Evolutionary conservation across 202 grass and related monocot genomes (phyloP).

Genomic region (Schoenoplectus tabernaemontani): DNA sequence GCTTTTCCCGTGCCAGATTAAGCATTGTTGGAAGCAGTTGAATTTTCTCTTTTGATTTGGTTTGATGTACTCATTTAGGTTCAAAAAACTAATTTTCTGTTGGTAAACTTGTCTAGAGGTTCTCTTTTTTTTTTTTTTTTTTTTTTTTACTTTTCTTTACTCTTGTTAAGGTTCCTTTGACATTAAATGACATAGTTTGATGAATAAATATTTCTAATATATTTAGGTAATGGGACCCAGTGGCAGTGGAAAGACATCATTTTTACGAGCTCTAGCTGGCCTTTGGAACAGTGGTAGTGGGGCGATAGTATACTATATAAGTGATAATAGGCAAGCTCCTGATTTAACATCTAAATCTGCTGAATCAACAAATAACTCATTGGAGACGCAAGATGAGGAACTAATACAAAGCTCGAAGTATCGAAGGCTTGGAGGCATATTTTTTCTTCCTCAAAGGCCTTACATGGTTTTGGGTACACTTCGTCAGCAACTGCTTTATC

Average conservation of each 20-base stretch:
- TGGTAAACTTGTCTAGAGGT: background rate
- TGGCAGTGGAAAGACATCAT: slow-evolving; percentile 91
- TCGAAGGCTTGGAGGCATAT: slow-evolving; percentile 64
- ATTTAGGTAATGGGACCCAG: slow-evolving; percentile 93
- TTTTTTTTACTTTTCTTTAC: slow-evolving; percentile 17
- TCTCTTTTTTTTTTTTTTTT: background rate
- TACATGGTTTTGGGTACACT: slow-evolving; percentile 98
- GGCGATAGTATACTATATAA: slow-evolving; percentile 59
- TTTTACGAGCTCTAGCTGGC: slow-evolving; percentile 83
- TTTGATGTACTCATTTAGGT: background rate
- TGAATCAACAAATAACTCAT: slow-evolving; percentile 11
- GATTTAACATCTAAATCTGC: slow-evolving; percentile 36
- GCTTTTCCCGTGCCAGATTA: background rate
- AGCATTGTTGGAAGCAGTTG: background rate
- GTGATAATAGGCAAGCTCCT: slow-evolving; percentile 28
- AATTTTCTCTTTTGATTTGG: background rate
- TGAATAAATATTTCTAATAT: background rate
- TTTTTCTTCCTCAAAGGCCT: slow-evolving; percentile 92
- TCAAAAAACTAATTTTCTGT: background rate
- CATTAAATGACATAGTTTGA: background rate
- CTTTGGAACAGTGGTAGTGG: slow-evolving; percentile 85
- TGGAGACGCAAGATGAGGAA: slow-evolving; percentile 33
- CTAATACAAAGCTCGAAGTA: slow-evolving; percentile 48
- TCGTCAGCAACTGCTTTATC: slow-evolving; percentile 86
- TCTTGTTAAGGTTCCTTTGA: background rate